phyloP scores from a whole-genome alignment of 805 yeast species.

The Saccharomycopsis fermentans region DNA sequence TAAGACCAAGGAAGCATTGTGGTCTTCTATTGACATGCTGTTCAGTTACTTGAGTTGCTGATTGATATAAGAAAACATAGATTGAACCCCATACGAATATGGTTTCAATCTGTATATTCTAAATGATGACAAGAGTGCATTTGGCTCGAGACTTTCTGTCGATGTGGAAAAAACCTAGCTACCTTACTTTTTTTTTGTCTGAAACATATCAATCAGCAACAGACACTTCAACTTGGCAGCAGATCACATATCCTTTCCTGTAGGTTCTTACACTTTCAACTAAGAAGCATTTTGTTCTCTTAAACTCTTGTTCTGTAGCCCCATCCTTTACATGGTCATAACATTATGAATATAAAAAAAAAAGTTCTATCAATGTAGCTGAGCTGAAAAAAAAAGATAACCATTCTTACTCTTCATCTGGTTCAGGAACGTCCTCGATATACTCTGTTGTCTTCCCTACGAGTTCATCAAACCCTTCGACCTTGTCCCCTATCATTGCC shows the following conservation, averaged over 20 bases:
- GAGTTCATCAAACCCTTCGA: slow-evolving; percentile 10
- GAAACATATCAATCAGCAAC: slow-evolving; percentile 1
- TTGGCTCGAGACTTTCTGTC: slow-evolving; percentile 97
- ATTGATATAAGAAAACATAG: not conserved
- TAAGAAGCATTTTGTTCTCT: no score
- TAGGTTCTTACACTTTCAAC: no score
- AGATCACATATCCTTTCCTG: no score
- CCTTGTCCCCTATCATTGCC: slow-evolving; percentile 8
- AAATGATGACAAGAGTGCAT: slow-evolving; percentile 96
- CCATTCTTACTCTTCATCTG: not conserved
- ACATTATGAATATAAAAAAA: not conserved
- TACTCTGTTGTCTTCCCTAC: slow-evolving; percentile 12
- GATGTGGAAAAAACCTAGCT: slow-evolving; percentile 99
- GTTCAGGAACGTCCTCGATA: not conserved
- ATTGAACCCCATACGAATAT: not conserved
- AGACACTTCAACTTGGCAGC: not conserved
- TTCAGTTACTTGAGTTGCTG: not conserved
- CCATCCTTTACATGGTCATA: not conserved
- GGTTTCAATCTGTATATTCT: slow-evolving; percentile 12
- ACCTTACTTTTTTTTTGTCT: slow-evolving; percentile 61
- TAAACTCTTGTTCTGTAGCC: no score
- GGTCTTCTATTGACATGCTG: not conserved
- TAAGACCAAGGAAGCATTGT: not conserved
- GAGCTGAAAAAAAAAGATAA: not conserved
- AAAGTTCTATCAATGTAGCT: not conserved